Evolutionary conservation across 305 asterid species (phyloP).

Genomic region (Fraxinus platypoda): DNA sequence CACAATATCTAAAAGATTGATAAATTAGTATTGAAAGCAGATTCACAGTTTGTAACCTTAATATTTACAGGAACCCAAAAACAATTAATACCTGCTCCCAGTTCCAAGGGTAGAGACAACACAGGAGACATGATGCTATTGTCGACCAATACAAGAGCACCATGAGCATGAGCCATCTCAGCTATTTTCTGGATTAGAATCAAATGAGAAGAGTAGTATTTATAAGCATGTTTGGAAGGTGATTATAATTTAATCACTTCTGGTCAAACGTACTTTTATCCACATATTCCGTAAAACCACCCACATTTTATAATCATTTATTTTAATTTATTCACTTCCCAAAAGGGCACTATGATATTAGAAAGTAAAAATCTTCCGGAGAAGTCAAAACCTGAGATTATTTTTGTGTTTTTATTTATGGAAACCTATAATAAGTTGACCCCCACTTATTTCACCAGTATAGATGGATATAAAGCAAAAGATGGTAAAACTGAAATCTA

Average conservation of each 20-base stretch:
- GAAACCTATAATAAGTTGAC: neutral
- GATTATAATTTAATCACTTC: neutral
- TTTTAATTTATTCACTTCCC: neutral
- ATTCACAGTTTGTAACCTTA: conserved; percentile 6
- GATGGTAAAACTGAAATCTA: neutral
- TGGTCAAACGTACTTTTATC: neutral
- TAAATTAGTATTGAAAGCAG: conserved; percentile 19
- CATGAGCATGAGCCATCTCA: conserved; percentile 77
- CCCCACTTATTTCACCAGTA: neutral
- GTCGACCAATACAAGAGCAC: conserved; percentile 86
- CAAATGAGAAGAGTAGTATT: neutral
- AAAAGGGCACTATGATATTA: neutral
- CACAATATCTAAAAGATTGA: conserved; percentile 65
- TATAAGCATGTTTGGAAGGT: neutral
- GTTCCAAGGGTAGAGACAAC: conserved; percentile 73
- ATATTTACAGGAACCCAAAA: neutral
- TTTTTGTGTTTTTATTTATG: neutral
- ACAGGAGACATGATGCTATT: conserved; percentile 95
- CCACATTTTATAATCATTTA: neutral
- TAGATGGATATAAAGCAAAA: neutral
- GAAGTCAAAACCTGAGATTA: neutral
- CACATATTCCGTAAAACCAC: neutral
- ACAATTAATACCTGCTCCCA: conserved; percentile 71
- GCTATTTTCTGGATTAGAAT: conserved; percentile 62
- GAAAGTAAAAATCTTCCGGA: neutral